These are phyloP conservation scores for Aristolochia contorta DNA, from an alignment of 164 flowering plant species.

Conservation along the genomic window DNA sequence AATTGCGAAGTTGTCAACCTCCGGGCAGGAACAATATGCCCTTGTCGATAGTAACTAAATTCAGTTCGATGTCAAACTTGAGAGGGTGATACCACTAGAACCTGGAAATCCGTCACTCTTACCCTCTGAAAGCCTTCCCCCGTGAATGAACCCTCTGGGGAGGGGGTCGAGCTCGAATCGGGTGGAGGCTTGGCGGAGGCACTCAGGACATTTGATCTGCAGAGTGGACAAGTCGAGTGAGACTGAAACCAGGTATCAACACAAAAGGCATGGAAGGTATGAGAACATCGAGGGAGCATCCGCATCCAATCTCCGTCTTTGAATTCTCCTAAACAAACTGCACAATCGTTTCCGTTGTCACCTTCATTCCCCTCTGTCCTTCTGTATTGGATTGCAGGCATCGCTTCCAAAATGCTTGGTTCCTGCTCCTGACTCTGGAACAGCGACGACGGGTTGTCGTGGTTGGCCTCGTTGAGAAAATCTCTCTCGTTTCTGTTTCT, in stretches of 20 bases:
- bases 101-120: no score
- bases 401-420: slow-evolving; percentile 13
- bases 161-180: no score
- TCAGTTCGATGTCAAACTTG: no score
- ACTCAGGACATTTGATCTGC: slow-evolving; percentile 17
- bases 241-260: slow-evolving; percentile 34
- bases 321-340: slow-evolving; percentile 34
- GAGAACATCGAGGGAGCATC: slow-evolving; percentile 25
- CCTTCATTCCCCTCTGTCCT: slow-evolving; percentile 12
- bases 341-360: slow-evolving; percentile 15
- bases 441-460: slow-evolving; percentile 20
- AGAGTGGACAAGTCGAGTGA: slow-evolving; percentile 29
- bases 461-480: slow-evolving; percentile 17
- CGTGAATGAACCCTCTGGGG: no score
- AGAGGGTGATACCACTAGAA: no score
- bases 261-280: slow-evolving; percentile 32
- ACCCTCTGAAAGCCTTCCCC: no score
- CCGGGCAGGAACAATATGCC: no score
- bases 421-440: slow-evolving; percentile 28
- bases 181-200: no score
- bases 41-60: no score
- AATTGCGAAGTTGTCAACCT: no score
- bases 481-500: slow-evolving; percentile 13
- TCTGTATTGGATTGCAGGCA: slow-evolving; percentile 34
- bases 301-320: slow-evolving; percentile 27